Evolutionary conservation across 2,329 filamentous ascomycete genomes (phyloP).

Genomic region (Calonectria hawksworthii): DNA sequence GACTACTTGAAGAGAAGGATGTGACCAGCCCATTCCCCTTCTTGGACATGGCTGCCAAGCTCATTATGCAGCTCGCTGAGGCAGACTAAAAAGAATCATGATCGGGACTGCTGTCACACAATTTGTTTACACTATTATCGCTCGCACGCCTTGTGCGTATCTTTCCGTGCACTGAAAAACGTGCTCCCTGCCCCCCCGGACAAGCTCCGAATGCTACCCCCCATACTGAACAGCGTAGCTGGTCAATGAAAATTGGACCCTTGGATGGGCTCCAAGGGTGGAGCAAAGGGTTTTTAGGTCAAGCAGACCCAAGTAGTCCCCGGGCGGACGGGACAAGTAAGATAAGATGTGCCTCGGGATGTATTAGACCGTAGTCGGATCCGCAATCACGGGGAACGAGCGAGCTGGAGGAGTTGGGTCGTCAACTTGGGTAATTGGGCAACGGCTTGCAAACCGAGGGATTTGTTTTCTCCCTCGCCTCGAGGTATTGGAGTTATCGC

Average conservation of each 20-base stretch:
- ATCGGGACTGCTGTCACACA: constrained; percentile 8
- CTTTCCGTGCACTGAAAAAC: not conserved
- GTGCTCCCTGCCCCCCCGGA: constrained; percentile 19
- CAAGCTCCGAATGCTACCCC: constrained; percentile 25
- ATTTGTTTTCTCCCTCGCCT: not conserved
- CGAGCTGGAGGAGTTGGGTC: not conserved
- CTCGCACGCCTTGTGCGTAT: not conserved
- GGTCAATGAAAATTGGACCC: constrained; percentile 19
- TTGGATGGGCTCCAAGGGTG: constrained; percentile 8
- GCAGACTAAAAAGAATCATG: constrained; percentile 66
- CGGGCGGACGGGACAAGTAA: constrained; percentile 14
- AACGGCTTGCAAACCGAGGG: not conserved
- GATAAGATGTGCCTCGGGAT: constrained; percentile 22
- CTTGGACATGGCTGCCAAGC: constrained; percentile 89
- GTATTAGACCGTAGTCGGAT: constrained; percentile 14
- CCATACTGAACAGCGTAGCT: constrained; percentile 24
- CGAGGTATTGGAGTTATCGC: not conserved
- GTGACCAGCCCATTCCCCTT: constrained; percentile 97
- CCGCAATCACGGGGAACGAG: not conserved
- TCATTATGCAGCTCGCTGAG: constrained; percentile 94
- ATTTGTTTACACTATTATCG: constrained; percentile 8
- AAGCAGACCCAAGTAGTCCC: not conserved
- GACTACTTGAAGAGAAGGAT: constrained; percentile 89
- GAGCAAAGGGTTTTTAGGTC: constrained; percentile 23
- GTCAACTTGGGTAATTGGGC: constrained; percentile 6